Base-by-base conservation (phyloP, 306 rosid species). In the Phaseolus lunatus region DNA sequence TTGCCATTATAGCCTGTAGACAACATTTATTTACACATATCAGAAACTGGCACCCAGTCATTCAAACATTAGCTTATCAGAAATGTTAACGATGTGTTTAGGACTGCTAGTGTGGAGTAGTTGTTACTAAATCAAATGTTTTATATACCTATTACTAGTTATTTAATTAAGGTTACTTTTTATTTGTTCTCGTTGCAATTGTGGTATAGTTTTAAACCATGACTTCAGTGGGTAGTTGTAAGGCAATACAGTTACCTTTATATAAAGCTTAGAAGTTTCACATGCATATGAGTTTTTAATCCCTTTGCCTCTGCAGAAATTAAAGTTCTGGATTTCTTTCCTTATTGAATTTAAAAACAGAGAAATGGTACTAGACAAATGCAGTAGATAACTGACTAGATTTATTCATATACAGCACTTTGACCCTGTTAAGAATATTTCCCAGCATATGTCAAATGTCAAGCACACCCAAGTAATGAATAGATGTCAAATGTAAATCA, bases 21-120 rank as follows among this genome's bases (percentile, higher is more conserved):
- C n/a, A n/a, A n/a, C n/a, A n/a, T n/a, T n/a, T n/a, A n/a, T n/a
- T n/a, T n/a, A n/a, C n/a, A 20, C 64, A 37, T 75, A 77, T 68
- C 73, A 78, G 79, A 81, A 78, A 76, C 35, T 9, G 64, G 7
- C 22, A 50, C 27, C 5, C 2, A 29, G 35, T 56, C 45, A 41
- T 12, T 48, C 44, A 29, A 2, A 16, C 20, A 63, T 33, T 33
- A 24, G 47, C 26, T 31, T 62, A 33, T 63, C 2, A 33, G 14
- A 64, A 18, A 57, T 41, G 45, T 41, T 41, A 41, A 41, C 5
- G 54, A 15, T 48, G 54, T 48, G 54, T 48, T 48, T 48, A 48
- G 54, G 53, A 16, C 9, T 48, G 9, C 2, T 48, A 9, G 5
- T 16, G 20, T 48, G 54, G 20, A 48, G 20, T 47, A 48, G 20